Evolutionary conservation across 805 yeast genomes (phyloP), one percentile per base, ranked within the genome.

Genomic region (Nakazawaea pomicola): DNA sequence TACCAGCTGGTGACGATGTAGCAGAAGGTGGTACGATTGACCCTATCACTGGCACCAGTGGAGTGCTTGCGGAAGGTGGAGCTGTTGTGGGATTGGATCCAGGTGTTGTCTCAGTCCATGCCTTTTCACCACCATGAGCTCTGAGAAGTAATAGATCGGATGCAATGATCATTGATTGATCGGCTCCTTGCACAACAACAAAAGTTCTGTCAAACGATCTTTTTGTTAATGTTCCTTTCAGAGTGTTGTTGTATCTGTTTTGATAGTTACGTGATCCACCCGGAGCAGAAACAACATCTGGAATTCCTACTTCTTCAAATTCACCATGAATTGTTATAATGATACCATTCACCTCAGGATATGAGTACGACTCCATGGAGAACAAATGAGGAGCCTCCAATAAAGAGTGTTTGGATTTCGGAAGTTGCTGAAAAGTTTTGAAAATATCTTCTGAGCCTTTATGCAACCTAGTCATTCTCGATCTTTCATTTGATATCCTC

Each of bases 121-220:
- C 72, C 20, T 72, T 67, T 18, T 62, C 50, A 4, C 75, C 78
- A 1, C 80, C 69, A 49, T 64, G 71, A 6, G 80, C 71, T 48
- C 95, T 77, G 3, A 93, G 62, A 12, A 79, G 68, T 39, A 93
- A 66, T 56, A 86, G 58, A 61, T 93, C 99, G 25, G 95, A 83
- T 12, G 95, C 96, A 23, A 93, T 78, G n/a, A 88, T 67, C 67
- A 87, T 76, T 23, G 76, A 65, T 4, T 89, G 84, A 43, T 73
- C 72, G 14, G 79, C 74, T 11, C 81, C 83, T 1, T 80, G 81
- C 2, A 89, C 80, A 19, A 85, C 65, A n/a, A 86, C 68, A 56
- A 93, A 79, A 0, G 82, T 71, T 55, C 99, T 73, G 58, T 93
- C 99, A 60, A 93, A 93, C 8, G 93, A 78, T 56, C 93, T 83